Evolutionary conservation across 78 protist species (phyloP).

Genomic region (Speleostelium caveatum): DNA sequence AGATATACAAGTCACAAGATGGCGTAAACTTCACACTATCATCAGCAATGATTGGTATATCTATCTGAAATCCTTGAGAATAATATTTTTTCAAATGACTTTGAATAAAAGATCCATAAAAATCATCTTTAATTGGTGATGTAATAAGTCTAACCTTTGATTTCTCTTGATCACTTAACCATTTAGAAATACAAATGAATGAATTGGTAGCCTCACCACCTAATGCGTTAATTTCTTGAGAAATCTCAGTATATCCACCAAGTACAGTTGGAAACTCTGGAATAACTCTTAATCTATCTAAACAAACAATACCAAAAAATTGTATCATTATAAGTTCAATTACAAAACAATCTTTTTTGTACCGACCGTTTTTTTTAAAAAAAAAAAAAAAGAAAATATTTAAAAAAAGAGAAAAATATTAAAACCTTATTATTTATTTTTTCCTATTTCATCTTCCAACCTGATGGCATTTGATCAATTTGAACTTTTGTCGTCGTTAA

Average conservation of each 20-base stretch:
- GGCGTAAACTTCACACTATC: background rate
- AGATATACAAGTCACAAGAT: constrained; percentile 15
- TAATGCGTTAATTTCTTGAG: background rate
- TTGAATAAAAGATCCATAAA: constrained; percentile 3
- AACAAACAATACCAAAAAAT: constrained; percentile 54
- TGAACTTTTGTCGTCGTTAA: too few relatives aligned
- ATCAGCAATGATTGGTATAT: background rate
- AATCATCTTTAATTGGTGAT: constrained; percentile 23
- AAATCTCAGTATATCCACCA: constrained; percentile 27
- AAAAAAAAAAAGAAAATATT: too few relatives aligned
- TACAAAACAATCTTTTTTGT: too few relatives aligned
- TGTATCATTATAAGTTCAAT: too few relatives aligned
- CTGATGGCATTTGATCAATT: too few relatives aligned
- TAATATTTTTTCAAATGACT: background rate
- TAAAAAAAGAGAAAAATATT: too few relatives aligned
- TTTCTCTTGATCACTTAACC: constrained; percentile 1
- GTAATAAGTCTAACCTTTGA: background rate
- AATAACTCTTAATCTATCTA: constrained; percentile 40
- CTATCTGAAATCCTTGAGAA: background rate
- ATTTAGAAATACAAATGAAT: constrained; percentile 30
- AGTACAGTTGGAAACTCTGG: constrained; percentile 13
- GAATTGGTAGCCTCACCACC: constrained; percentile 76
- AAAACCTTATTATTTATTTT: too few relatives aligned
- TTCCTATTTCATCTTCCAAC: too few relatives aligned
- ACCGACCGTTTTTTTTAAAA: too few relatives aligned